Conservation (phyloP, 257 asterid genomes). For the Thymus quinquecostatus region DNA sequence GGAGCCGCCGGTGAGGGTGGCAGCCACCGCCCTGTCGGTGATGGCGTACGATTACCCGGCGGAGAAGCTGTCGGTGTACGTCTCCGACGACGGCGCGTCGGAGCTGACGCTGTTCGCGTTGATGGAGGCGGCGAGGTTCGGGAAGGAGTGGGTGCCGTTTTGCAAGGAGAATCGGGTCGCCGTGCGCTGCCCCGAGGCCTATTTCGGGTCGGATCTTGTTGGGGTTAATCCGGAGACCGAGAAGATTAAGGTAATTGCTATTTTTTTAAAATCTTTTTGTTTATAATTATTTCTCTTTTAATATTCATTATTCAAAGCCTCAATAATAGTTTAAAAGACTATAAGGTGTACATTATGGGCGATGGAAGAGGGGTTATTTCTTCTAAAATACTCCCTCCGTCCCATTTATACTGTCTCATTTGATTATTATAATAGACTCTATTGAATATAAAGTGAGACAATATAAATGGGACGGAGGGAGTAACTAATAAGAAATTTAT, state of each 20-base stretch:
- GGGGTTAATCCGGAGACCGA: not conserved
- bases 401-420: too few relatives aligned
- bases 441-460: too few relatives aligned
- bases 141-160: conserved; percentile 59
- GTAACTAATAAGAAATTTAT: too few relatives aligned
- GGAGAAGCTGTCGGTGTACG: conserved; percentile 62
- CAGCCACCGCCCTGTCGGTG: conserved; percentile 65
- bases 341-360: too few relatives aligned
- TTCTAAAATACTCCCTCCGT: too few relatives aligned
- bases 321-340: too few relatives aligned
- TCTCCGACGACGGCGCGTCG: conserved; percentile 82
- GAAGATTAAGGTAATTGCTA: conserved; percentile 38
- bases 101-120: conserved; percentile 65
- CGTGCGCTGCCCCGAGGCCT: conserved; percentile 53
- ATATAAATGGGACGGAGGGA: too few relatives aligned
- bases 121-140: conserved; percentile 68
- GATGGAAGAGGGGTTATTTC: too few relatives aligned
- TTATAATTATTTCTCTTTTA: too few relatives aligned
- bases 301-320: too few relatives aligned
- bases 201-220: conserved; percentile 35
- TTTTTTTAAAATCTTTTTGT: not conserved
- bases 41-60: conserved; percentile 76
- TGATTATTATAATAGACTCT: too few relatives aligned
- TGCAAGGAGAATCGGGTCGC: conserved; percentile 53
- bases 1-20: conserved; percentile 70